Base-by-base conservation (phyloP, 1,284 basidiomycete genomes). In the Apiotrichum veenhuisii region DNA sequence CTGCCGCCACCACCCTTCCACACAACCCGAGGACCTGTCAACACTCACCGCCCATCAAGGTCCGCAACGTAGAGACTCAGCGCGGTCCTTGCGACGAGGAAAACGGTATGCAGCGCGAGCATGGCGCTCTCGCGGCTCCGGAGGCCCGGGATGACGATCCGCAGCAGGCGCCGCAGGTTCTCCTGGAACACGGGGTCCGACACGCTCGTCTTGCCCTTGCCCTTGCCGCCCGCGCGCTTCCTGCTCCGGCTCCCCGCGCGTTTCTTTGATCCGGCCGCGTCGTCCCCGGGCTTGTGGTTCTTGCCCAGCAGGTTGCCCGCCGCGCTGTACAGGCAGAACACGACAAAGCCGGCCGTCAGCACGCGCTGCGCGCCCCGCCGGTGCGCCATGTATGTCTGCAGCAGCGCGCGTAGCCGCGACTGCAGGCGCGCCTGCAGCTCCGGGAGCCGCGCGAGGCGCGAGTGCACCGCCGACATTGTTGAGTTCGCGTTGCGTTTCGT, bases 11-110 rank as follows among this genome's bases (percentile, higher is more conserved):
- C 30, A 30, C 30, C 30, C n/a, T n/a, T n/a, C 34, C 18, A 22
- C n/a, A 7, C 27, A 10, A 9, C n/a, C 9, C n/a, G n/a, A n/a
- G n/a, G n/a, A 15, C 18, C 7, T 3, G 20, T 18, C 41, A n/a
- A 20, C 15, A 30, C 33, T 23, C 38, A 91, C 89, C 87, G 86
- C 73, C 70, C 94, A 70, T 98, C 95, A 49, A 98, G 81, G 50
- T 90, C 85, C 10, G 95, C 94, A 48, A 98, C 92, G 70, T 97
- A 97, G n/a, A 98, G 80, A 25, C 89, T 92, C 52, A 98, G 86
- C 12, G 90, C 87, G 2, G 94, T 98, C 59, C 94, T 80, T 60
- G 91, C 87, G 18, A 98, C 82, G 52, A 98, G 82, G 63, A 98
- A 84, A 68, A 85, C 84, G 5, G 92, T 89, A 72, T 98, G 93